Base-by-base conservation (phyloP, 768 basidiomycete species). In the Cystofilobasidium macerans region DNA sequence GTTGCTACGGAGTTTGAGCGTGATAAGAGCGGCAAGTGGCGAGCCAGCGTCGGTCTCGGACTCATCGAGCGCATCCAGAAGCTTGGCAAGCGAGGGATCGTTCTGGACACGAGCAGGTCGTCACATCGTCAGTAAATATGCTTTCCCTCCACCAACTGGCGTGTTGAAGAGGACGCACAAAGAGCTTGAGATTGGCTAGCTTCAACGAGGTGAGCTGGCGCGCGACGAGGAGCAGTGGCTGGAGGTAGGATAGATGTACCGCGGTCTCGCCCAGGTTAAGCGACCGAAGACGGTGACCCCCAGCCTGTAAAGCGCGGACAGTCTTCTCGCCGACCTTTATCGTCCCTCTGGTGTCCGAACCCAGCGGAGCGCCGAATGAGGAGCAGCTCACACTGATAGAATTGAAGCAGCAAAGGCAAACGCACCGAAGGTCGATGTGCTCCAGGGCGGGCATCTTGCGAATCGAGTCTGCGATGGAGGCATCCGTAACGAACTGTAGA, bases 1-100 rank as follows among this genome's bases (percentile, higher is more conserved):
- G 18, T 60, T 60, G 11, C 40, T 24, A 28, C 58, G 58, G 28
- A 60, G 58, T 24, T 60, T 60, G 58, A 60, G 58, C 4, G 38
- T 43, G 5, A 11, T 42, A 6, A 60, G 35, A 3, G 26, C 24
- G 20, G 22, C 5, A 6, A 60, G 58, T 11, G 58, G 58, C 24
- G 24, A 40, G 58, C 22, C n/a, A 11, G 38, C 38, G 3, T 24
- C 42, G 32, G 36, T 40, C 24, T 35, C 2, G 26, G 14, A 13
- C 42, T 13, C 9, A 18, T 4, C 16, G 40, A 60, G 58, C 9
- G 7, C 33, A 13, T 60, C 58, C 6, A 60, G 20, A 4, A 60
- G 33, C 43, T 42, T 38, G 6, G 22, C 30, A 24, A 60, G 43
- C 38, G 38, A 8, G 14, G 11, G 12, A 26, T 60, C 58, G 40